phyloP scores from a whole-genome alignment of 176 grass and related monocot genomes.

The Lolium multiflorum region DNA sequence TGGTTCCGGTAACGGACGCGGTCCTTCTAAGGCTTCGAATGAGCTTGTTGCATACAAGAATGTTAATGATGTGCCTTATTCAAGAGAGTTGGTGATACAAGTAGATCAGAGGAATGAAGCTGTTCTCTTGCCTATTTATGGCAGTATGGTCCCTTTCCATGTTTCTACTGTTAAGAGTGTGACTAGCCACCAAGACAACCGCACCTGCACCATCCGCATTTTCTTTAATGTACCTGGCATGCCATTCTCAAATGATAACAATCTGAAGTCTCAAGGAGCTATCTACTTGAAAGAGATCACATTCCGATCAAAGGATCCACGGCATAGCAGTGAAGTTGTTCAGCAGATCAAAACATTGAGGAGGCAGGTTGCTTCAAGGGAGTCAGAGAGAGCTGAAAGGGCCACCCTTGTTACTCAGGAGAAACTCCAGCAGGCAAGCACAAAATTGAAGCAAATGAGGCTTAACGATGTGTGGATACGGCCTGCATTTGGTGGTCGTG shows the following conservation, averaged over 20 bases:
- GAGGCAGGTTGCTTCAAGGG: slow-evolving; percentile 47
- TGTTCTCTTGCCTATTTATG: slow-evolving; percentile 72
- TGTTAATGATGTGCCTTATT: slow-evolving; percentile 57
- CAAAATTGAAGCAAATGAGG: slow-evolving; percentile 43
- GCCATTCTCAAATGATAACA: slow-evolving; percentile 36
- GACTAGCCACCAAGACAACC: slow-evolving; percentile 60
- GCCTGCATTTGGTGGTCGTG: slow-evolving; percentile 59
- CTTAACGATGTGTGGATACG: slow-evolving; percentile 74
- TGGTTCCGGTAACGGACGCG: slow-evolving; percentile 41
- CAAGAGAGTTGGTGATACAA: slow-evolving; percentile 60
- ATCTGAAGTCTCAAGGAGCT: slow-evolving; percentile 53
- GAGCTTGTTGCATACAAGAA: slow-evolving; percentile 72
- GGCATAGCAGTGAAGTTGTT: slow-evolving; percentile 67
- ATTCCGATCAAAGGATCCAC: slow-evolving; percentile 66
- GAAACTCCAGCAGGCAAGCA: slow-evolving; percentile 51
- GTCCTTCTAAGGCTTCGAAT: slow-evolving; percentile 41
- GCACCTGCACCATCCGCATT: slow-evolving; percentile 57
- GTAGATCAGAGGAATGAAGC: slow-evolving; percentile 66
- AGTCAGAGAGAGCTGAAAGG: slow-evolving; percentile 74
- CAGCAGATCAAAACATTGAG: slow-evolving; percentile 58
- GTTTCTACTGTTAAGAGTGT: slow-evolving; percentile 74
- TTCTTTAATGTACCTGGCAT: slow-evolving; percentile 69
- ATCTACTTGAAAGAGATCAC: slow-evolving; percentile 74
- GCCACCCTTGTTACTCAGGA: slow-evolving; percentile 78
- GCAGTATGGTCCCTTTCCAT: slow-evolving; percentile 75